phyloP scores from a whole-genome alignment of 2,329 filamentous ascomycete species.

The Aurifilum marmelostoma region DNA sequence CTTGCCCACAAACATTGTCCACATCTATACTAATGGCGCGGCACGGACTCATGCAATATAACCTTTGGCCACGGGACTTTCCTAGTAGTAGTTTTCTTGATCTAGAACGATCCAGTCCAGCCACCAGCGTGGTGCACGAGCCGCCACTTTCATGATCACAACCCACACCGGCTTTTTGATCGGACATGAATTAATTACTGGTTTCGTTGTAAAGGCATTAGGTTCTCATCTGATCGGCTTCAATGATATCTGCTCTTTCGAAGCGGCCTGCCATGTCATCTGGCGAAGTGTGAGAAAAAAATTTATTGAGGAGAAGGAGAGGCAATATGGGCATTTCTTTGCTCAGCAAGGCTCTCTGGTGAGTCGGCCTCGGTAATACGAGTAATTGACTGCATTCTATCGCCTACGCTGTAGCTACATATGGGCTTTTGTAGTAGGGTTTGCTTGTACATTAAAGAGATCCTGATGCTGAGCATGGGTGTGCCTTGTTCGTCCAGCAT shows the following conservation, averaged over 20 bases:
- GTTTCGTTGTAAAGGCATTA: conserved; percentile 43
- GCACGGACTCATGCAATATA: too few relatives aligned
- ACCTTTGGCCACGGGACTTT: conserved; percentile 2
- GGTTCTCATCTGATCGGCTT: conserved; percentile 4
- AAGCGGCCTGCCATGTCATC: too few relatives aligned
- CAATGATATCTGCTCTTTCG: too few relatives aligned
- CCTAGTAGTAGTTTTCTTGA: neutral
- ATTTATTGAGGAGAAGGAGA: too few relatives aligned
- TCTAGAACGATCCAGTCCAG: neutral
- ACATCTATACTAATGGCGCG: neutral
- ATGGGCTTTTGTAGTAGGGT: too few relatives aligned
- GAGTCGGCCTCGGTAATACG: too few relatives aligned
- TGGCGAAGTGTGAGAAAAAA: too few relatives aligned
- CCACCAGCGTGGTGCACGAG: neutral
- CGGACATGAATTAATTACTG: conserved; percentile 45
- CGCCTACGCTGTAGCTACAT: too few relatives aligned
- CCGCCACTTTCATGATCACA: neutral
- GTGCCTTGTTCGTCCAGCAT: neutral
- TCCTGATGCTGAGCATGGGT: neutral
- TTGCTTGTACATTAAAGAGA: too few relatives aligned
- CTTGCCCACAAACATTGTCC: neutral
- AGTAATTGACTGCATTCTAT: too few relatives aligned
- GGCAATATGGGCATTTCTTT: too few relatives aligned
- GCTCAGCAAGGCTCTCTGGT: too few relatives aligned
- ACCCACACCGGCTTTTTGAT: conserved; percentile 39